A percentile compares a stretch with the other conserved stretches of the same genome.
Conservation (phyloP, 2,329 filamentous ascomycete species). For the Aspergillus glaucus region DNA sequence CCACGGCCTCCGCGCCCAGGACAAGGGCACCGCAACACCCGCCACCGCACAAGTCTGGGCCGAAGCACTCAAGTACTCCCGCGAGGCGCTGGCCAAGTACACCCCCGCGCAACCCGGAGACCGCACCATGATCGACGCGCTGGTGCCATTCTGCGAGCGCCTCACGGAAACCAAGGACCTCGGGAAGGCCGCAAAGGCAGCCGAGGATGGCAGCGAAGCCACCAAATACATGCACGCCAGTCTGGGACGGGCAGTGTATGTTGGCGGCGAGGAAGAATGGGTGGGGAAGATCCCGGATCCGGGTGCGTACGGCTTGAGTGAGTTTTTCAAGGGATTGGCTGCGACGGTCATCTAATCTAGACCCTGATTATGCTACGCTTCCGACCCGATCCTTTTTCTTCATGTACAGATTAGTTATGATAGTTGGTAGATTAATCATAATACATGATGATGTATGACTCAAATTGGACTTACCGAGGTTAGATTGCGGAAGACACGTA, state of each 20-base stretch:
- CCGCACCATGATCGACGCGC: slow-evolving; percentile 80
- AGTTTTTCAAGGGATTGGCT: slow-evolving; percentile 75
- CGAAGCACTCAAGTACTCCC: slow-evolving; percentile 63
- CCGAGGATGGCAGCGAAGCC: slow-evolving; percentile 66
- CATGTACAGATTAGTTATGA: background rate
- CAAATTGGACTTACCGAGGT: no score
- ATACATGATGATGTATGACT: no score
- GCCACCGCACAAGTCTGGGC: slow-evolving; percentile 53
- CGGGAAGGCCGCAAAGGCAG: slow-evolving; percentile 66
- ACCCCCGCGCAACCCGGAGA: slow-evolving; percentile 87
- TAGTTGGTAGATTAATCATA: background rate
- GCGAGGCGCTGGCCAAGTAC: slow-evolving; percentile 68
- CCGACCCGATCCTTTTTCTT: background rate
- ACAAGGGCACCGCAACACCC: slow-evolving; percentile 37
- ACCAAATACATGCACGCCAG: slow-evolving; percentile 92
- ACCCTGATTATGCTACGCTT: background rate
- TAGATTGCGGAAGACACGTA: background rate
- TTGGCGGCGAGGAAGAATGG: slow-evolving; percentile 61
- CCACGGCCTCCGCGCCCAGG: slow-evolving; percentile 56
- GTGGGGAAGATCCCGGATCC: slow-evolving; percentile 69
- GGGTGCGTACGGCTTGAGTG: slow-evolving; percentile 70
- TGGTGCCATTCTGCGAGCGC: slow-evolving; percentile 77
- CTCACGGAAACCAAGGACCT: slow-evolving; percentile 61
- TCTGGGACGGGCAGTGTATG: slow-evolving; percentile 75
- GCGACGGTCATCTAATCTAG: slow-evolving; percentile 32